Evolutionary conservation across 2,329 filamentous ascomycete species (phyloP), one percentile per base, ranked within the genome.

Genomic region (Neonectria coccinea): DNA sequence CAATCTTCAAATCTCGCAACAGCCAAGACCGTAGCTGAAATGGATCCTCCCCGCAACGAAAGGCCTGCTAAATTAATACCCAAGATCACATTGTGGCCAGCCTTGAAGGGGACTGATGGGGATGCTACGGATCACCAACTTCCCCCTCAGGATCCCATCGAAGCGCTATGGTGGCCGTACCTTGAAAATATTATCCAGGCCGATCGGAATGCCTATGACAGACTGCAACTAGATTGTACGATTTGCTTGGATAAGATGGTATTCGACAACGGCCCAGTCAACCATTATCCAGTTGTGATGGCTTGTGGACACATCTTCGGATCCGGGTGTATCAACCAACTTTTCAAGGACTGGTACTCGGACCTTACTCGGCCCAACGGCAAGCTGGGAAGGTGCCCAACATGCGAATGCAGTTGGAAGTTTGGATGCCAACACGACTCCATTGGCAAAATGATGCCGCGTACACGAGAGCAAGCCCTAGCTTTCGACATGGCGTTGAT

Each of bases 281-380:
- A 8, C 1, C 65, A 70, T 4, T 45, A 64, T 14, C 65, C 69
- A 16, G 33, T 56, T 5, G 50, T 72, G 2, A 31, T 65, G 2
- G 60, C 62, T 5, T 72, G 70, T 7, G 70, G 70, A 10, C 70
- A 72, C 20, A 70, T 72, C 20, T 70, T 72, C 33, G 67, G 69
- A 25, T 25, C 25, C 25, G 25, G 25, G 25, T 25, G 25, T 25
- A 25, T 25, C 25, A 25, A 25, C 25, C 25, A 25, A 25, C 25
- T 25, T 25, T 25, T 25, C 25, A 25, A 25, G 5, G 25, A 25
- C 25, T 25, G 25, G 25, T 25, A 25, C 25, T 25, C 25, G 4
- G 25, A 25, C 25, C 25, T 25, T 25, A 25, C 5, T 25, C 25
- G 25, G 25, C 5, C 25, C 25, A 25, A 25, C 5, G 25, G 5